phyloP scores from a whole-genome alignment of 2,329 filamentous ascomycete genomes.

The Penicillium vulpinum region DNA sequence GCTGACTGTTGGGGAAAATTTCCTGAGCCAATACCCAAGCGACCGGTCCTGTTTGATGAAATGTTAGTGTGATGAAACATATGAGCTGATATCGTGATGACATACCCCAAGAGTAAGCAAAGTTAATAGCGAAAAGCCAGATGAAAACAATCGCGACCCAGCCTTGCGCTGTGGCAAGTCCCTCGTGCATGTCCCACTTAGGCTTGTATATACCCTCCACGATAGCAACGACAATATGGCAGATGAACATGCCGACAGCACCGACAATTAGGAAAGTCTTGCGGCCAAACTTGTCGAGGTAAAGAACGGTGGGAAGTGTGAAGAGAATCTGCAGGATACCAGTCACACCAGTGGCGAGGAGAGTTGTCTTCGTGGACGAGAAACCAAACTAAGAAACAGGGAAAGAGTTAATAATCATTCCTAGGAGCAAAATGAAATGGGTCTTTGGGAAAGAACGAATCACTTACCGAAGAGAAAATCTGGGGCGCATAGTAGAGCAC shows the following conservation, averaged over 20 bases:
- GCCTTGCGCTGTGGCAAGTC: constrained; percentile 57
- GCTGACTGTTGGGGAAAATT: constrained; percentile 33
- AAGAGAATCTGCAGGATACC: constrained; percentile 37
- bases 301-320: constrained; percentile 40
- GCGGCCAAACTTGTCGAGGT: constrained; percentile 41
- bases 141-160: constrained; percentile 62
- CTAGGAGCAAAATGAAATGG: background rate
- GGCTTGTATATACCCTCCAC: constrained; percentile 50
- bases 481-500: constrained; percentile 42
- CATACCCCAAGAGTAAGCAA: constrained; percentile 40
- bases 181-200: constrained; percentile 50
- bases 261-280: constrained; percentile 44
- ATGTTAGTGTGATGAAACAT: background rate
- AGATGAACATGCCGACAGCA: constrained; percentile 68
- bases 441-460: background rate
- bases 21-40: constrained; percentile 56
- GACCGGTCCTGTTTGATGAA: constrained; percentile 27
- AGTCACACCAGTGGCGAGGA: constrained; percentile 30
- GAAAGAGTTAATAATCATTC: background rate
- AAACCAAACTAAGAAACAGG: constrained; percentile 20
- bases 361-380: constrained; percentile 24
- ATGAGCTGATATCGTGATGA: background rate
- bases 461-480: constrained; percentile 20
- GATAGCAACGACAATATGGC: constrained; percentile 68
- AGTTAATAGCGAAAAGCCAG: constrained; percentile 61